Percentiles rank a stretch among this genome's conserved stretches.
Evolutionary conservation across 2,329 filamentous ascomycete species (phyloP).

Genomic region (Colletotrichum spaethianum): DNA sequence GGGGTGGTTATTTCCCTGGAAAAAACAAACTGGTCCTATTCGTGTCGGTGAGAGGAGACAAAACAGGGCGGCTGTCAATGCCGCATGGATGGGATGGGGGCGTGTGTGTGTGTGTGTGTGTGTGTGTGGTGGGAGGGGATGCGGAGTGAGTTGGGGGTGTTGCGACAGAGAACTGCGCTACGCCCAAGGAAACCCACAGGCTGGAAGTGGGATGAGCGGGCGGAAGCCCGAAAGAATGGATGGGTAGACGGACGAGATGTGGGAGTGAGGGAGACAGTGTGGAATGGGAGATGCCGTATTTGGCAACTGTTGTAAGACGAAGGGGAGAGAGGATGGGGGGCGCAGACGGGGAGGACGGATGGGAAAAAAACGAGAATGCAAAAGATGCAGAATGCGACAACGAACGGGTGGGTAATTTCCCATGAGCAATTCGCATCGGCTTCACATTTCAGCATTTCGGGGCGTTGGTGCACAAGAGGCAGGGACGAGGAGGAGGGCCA

Average conservation of each 20-base stretch:
- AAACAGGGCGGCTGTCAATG: constrained; percentile 16
- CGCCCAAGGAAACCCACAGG: neutral
- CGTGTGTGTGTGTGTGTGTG: neutral
- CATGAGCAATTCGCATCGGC: constrained; percentile 6
- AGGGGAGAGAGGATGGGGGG: neutral
- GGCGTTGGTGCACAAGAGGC: neutral
- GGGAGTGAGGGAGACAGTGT: too few relatives aligned
- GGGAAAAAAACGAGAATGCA: constrained; percentile 3
- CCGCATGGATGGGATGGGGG: neutral
- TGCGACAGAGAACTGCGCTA: neutral
- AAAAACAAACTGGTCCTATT: neutral
- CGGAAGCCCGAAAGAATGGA: neutral
- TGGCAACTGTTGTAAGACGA: neutral
- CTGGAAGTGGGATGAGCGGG: neutral
- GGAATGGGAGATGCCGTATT: neutral
- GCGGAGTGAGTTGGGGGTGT: neutral
- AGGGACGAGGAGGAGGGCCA: neutral
- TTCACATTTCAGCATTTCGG: constrained; percentile 2
- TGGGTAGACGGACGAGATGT: neutral
- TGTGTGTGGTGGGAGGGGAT: neutral
- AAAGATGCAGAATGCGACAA: constrained; percentile 5
- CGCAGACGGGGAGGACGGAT: neutral
- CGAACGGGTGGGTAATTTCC: constrained; percentile 4
- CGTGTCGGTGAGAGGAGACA: constrained; percentile 6
- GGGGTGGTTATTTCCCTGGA: neutral